Evolutionary conservation across 2,329 filamentous ascomycete species (phyloP).

Genomic region (Verticillium alfalfae): DNA sequence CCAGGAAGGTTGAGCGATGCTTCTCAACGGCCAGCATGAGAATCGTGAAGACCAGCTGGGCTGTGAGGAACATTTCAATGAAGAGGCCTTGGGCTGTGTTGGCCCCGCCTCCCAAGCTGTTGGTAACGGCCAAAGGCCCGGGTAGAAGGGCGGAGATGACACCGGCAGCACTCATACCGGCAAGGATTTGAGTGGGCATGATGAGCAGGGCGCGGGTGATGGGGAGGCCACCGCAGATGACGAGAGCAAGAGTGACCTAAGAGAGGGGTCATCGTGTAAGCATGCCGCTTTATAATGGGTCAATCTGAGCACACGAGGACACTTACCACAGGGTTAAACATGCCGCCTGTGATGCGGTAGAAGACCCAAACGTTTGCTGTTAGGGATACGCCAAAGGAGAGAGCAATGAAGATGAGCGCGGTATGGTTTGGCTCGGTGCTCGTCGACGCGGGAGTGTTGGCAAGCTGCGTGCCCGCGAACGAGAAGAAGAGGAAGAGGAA

Average conservation of each 20-base stretch:
- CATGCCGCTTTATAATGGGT: not conserved
- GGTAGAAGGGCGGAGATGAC: constrained; percentile 55
- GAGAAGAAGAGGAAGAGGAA: constrained; percentile 46
- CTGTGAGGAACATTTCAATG: constrained; percentile 61
- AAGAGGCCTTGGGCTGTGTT: constrained; percentile 55
- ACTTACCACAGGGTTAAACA: constrained; percentile 37
- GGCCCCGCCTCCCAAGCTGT: constrained; percentile 46
- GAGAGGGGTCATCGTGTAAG: not conserved
- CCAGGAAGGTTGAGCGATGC: constrained; percentile 65
- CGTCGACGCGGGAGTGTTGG: constrained; percentile 9
- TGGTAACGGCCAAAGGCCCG: constrained; percentile 47
- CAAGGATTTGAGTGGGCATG: constrained; percentile 52
- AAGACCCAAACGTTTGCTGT: constrained; percentile 52
- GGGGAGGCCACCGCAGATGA: constrained; percentile 52
- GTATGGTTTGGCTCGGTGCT: constrained; percentile 18
- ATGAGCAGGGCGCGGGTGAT: constrained; percentile 45
- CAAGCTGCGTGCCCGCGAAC: constrained; percentile 33
- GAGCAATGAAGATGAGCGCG: constrained; percentile 41
- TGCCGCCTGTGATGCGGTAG: constrained; percentile 45
- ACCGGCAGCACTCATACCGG: constrained; percentile 52
- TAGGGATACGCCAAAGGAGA: constrained; percentile 44
- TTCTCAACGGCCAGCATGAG: constrained; percentile 70
- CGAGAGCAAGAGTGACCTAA: constrained; percentile 52
- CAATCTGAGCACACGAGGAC: not conserved
- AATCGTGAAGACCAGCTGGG: constrained; percentile 58